Percentiles rank a stretch among this genome's conserved stretches.
Evolutionary conservation across 1,284 basidiomycete genomes (phyloP).

Genomic region (Sparassis latifolia): DNA sequence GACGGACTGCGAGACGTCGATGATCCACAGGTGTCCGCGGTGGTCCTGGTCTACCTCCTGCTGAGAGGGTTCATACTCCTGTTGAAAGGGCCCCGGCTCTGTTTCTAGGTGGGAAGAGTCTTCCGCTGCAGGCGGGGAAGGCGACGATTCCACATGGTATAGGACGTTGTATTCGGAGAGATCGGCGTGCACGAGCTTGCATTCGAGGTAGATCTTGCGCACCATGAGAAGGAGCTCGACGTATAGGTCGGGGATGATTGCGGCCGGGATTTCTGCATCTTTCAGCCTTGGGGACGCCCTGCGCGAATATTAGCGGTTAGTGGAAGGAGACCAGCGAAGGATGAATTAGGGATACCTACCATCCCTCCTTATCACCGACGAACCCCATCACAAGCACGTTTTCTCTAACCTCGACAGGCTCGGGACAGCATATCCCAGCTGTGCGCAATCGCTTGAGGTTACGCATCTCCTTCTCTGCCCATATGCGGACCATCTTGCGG

Average conservation of each 20-base stretch:
- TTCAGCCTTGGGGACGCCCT: constrained; percentile 91
- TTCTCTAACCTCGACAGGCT: constrained; percentile 89
- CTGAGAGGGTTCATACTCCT: neutral
- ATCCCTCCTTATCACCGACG: constrained; percentile 76
- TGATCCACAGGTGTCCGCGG: constrained; percentile 76
- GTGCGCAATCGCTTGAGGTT: constrained; percentile 83
- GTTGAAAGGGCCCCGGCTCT: neutral
- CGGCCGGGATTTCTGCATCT: constrained; percentile 66
- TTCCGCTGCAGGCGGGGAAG: neutral
- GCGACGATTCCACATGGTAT: constrained; percentile 49
- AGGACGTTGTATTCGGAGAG: constrained; percentile 98
- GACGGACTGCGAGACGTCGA: constrained; percentile 98
- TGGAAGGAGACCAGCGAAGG: neutral
- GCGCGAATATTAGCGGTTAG: constrained; percentile 3
- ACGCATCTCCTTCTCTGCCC: constrained; percentile 99
- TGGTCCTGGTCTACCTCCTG: constrained; percentile 1
- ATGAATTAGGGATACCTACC: constrained; percentile 39
- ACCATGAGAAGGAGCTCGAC: constrained; percentile 76
- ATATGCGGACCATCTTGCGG: constrained; percentile 97
- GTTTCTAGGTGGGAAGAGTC: too few species aligned
- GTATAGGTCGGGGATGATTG: constrained; percentile 64
- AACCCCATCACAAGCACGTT: constrained; percentile 98
- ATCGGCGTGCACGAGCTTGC: constrained; percentile 96
- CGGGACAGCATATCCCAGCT: constrained; percentile 83
- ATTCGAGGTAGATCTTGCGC: constrained; percentile 83